Conservation (phyloP, 2,329 filamentous ascomycete genomes). For the Colletotrichum lentis region DNA sequence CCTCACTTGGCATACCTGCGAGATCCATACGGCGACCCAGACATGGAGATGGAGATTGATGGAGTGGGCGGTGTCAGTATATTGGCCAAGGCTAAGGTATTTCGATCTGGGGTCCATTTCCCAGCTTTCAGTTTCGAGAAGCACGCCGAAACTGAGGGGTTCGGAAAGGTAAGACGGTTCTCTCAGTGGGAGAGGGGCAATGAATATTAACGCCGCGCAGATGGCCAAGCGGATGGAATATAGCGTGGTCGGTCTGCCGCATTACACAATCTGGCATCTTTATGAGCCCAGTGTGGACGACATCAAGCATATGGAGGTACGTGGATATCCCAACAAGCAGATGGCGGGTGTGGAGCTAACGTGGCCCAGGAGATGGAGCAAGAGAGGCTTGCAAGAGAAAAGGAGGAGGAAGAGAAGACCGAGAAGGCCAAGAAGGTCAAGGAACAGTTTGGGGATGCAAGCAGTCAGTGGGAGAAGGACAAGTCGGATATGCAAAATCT, state of each 20-base stretch:
- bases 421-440: constrained; percentile 81
- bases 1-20: constrained; percentile 96
- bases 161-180: constrained; percentile 80
- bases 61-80: constrained; percentile 98
- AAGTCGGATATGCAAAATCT: constrained; percentile 80
- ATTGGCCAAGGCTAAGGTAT: constrained; percentile 92
- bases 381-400: constrained; percentile 80
- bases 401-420: constrained; percentile 77
- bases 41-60: constrained; percentile 99
- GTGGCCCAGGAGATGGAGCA: constrained; percentile 82
- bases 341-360: constrained; percentile 33
- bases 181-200: constrained; percentile 4
- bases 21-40: constrained; percentile 95
- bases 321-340: constrained; percentile 38
- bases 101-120: constrained; percentile 94
- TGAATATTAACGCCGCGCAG: constrained; percentile 55
- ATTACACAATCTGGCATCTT: constrained; percentile 99
- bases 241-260: constrained; percentile 92
- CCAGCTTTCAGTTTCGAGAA: constrained; percentile 98
- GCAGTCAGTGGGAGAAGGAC: constrained; percentile 87
- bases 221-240: constrained; percentile 98
- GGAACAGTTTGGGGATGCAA: constrained; percentile 79
- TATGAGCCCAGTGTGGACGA: constrained; percentile 99
- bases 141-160: constrained; percentile 97
- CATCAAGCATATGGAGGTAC: constrained; percentile 91